phyloP scores from a whole-genome alignment of 2,329 filamentous ascomycete species.

The Colletotrichum zoysiae region DNA sequence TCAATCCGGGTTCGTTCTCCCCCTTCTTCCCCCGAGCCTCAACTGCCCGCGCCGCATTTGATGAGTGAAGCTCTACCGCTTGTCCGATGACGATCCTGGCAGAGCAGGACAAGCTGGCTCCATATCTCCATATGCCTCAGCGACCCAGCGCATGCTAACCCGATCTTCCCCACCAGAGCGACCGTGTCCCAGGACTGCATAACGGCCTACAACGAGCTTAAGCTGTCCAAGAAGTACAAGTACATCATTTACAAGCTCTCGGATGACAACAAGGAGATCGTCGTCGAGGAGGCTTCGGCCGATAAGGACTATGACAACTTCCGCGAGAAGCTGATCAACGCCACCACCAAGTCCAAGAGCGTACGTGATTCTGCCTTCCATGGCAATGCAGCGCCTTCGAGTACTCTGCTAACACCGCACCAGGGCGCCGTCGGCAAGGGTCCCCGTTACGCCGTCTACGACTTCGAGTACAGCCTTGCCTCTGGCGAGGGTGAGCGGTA shows the following conservation, averaged over 20 bases:
- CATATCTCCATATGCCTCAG: constrained; percentile 34
- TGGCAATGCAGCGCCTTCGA: not conserved
- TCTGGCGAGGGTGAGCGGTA: constrained; percentile 81
- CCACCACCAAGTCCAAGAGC: constrained; percentile 78
- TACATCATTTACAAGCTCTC: constrained; percentile 92
- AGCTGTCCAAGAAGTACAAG: constrained; percentile 84
- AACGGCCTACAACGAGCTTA: constrained; percentile 81
- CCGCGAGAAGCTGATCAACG: constrained; percentile 80
- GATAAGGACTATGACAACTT: constrained; percentile 78
- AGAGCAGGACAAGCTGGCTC: constrained; percentile 40
- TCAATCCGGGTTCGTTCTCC: constrained; percentile 74
- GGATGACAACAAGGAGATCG: constrained; percentile 85
- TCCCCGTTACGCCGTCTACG: constrained; percentile 86
- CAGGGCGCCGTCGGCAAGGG: constrained; percentile 73
- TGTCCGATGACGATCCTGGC: constrained; percentile 36
- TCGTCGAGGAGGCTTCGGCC: constrained; percentile 79
- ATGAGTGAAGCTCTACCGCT: constrained; percentile 33
- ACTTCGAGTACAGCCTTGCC: constrained; percentile 81
- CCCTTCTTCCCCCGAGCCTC: constrained; percentile 43
- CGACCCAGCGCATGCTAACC: constrained; percentile 35
- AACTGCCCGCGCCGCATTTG: constrained; percentile 21
- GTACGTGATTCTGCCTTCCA: constrained; percentile 58
- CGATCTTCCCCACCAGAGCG: constrained; percentile 65
- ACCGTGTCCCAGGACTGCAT: constrained; percentile 80
- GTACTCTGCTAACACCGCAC: constrained; percentile 21